Percentiles rank a stretch among this genome's conserved stretches.
These are phyloP conservation scores for Colletotrichum eremochloae DNA, from an alignment of 2,329 filamentous ascomycete species.

Conservation along the genomic window DNA sequence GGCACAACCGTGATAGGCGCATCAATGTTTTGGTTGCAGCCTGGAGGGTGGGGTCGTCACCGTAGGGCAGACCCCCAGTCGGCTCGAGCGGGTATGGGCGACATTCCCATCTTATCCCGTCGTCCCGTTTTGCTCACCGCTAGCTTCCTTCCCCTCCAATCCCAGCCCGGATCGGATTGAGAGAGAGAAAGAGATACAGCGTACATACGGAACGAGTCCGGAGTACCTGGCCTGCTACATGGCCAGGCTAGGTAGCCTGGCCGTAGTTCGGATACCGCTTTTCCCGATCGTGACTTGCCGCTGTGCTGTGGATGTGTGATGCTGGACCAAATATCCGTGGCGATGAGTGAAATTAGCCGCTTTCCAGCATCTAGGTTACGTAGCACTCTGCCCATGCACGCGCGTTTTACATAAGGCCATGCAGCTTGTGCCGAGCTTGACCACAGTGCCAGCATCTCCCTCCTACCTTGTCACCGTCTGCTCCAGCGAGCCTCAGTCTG, in stretches of 20 bases:
- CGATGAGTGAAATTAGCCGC: constrained; percentile 34
- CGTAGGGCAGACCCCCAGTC: constrained; percentile 3
- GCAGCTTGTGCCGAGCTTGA: constrained; percentile 24
- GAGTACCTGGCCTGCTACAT: not conserved
- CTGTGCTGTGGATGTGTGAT: constrained; percentile 22
- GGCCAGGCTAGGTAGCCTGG: too few relatives aligned
- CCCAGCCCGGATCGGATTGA: not conserved
- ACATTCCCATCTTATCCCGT: constrained; percentile 4
- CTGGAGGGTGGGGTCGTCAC: constrained; percentile 7
- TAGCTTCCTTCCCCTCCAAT: not conserved
- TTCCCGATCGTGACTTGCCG: constrained; percentile 18
- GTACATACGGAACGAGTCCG: not conserved
- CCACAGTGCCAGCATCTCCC: not conserved
- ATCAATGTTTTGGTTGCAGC: constrained; percentile 8
- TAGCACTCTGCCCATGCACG: constrained; percentile 11
- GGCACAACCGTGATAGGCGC: constrained; percentile 29
- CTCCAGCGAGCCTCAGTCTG: constrained; percentile 16
- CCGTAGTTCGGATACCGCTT: constrained; percentile 2
- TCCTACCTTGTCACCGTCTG: not conserved
- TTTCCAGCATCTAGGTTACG: constrained; percentile 13
- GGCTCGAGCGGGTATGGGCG: constrained; percentile 20
- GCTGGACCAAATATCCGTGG: constrained; percentile 17
- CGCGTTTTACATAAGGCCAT: constrained; percentile 30
- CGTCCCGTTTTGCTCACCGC: constrained; percentile 31
- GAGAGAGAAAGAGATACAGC: not conserved